Percentiles rank a stretch among this genome's conserved stretches.
Conservation (phyloP, 768 basidiomycete species). For the Pluteus cervinus region DNA sequence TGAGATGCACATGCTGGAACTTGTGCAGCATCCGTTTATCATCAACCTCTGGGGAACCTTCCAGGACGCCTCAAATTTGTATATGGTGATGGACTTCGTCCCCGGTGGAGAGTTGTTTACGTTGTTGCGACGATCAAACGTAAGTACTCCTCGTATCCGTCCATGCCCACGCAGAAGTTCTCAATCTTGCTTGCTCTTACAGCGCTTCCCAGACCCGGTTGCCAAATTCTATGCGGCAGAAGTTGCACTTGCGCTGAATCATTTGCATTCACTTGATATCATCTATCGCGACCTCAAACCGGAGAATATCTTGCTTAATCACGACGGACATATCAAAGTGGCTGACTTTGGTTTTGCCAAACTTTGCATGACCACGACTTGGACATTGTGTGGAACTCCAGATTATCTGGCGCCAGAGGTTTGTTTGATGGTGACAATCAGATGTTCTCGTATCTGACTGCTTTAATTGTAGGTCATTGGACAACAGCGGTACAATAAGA, state of each 20-base stretch:
- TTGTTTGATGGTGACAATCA: slow-evolving; percentile 8
- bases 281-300: slow-evolving; percentile 98
- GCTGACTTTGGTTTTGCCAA: slow-evolving; percentile 98
- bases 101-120: slow-evolving; percentile 97
- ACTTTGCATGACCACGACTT: slow-evolving; percentile 78
- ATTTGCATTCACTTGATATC: slow-evolving; percentile 82
- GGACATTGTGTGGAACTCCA: slow-evolving; percentile 93
- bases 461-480: slow-evolving; percentile 53
- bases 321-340: slow-evolving; percentile 96
- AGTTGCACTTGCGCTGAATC: slow-evolving; percentile 87
- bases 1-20: slow-evolving; percentile 81
- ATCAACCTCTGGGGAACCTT: slow-evolving; percentile 96
- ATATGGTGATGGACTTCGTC: slow-evolving; percentile 98
- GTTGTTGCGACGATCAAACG: slow-evolving; percentile 83
- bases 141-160: slow-evolving; percentile 30
- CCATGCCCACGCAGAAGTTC: slow-evolving; percentile 7
- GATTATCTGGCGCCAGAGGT: slow-evolving; percentile 98
- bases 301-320: slow-evolving; percentile 88
- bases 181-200: slow-evolving; percentile 15
- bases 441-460: slow-evolving; percentile 8
- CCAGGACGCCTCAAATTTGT: slow-evolving; percentile 88
- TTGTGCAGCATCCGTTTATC: slow-evolving; percentile 88
- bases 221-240: slow-evolving; percentile 98
- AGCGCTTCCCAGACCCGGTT: slow-evolving; percentile 95
- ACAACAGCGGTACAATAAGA: slow-evolving; percentile 88